Evolutionary conservation across 2,329 filamentous ascomycete species (phyloP).

Genomic region (Colletotrichum spinosum): DNA sequence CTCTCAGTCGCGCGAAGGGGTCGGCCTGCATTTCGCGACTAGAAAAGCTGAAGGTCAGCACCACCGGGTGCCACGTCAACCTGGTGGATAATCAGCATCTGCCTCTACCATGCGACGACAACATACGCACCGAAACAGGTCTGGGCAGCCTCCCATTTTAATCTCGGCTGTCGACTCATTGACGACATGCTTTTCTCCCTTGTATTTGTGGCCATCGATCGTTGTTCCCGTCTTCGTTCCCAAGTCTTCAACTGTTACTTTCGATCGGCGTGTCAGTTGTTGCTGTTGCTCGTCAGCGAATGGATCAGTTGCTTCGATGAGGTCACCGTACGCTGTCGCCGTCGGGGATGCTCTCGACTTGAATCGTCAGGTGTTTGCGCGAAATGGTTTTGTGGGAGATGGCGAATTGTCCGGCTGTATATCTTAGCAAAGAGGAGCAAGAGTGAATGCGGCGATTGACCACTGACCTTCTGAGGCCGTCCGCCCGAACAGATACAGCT

Average conservation of each 20-base stretch:
- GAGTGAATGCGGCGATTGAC: too few species aligned
- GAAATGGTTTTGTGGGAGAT: constrained; percentile 88
- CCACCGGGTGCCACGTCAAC: constrained; percentile 81
- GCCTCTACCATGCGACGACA: neutral
- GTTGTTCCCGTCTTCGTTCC: constrained; percentile 87
- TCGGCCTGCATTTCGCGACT: constrained; percentile 76
- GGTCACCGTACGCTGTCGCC: constrained; percentile 71
- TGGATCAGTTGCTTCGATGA: neutral
- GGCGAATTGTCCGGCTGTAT: constrained; percentile 72
- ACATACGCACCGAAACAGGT: constrained; percentile 65
- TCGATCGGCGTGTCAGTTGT: constrained; percentile 73
- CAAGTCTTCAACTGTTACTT: constrained; percentile 80
- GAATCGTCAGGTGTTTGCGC: constrained; percentile 85
- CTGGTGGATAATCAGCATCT: constrained; percentile 52
- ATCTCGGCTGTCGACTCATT: constrained; percentile 70
- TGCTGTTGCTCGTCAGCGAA: constrained; percentile 54
- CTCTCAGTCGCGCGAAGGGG: constrained; percentile 70
- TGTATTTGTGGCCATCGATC: constrained; percentile 79
- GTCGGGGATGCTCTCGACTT: constrained; percentile 72
- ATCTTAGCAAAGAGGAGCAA: constrained; percentile 15
- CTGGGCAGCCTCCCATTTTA: constrained; percentile 76
- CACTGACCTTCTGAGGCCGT: constrained; percentile 73
- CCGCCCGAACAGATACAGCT: constrained; percentile 86
- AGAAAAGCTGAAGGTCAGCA: constrained; percentile 85
- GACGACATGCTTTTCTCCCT: constrained; percentile 69